phyloP scores from a whole-genome alignment of 805 yeast genomes.

The Metschnikowia colocasiae region DNA sequence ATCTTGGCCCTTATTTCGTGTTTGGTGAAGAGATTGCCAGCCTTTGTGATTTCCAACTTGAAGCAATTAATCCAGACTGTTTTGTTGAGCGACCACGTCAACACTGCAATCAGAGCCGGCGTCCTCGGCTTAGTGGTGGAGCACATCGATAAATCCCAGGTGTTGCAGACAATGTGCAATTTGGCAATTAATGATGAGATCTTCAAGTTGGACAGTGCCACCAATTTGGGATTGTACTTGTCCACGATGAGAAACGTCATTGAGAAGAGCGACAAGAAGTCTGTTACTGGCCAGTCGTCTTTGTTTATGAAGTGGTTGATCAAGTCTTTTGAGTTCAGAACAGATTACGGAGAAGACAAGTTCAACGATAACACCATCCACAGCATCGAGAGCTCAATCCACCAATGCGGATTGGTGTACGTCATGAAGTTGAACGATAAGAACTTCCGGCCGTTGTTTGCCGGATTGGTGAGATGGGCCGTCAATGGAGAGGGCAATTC shows the following conservation, averaged over 20 bases:
- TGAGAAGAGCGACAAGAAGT: constrained; percentile 66
- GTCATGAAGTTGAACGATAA: constrained; percentile 93
- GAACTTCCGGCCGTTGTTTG: constrained; percentile 88
- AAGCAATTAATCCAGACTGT: constrained; percentile 57
- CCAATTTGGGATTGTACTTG: constrained; percentile 62
- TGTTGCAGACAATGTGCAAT: constrained; percentile 57
- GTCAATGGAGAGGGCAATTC: constrained; percentile 72
- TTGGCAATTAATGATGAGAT: constrained; percentile 52
- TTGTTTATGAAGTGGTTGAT: constrained; percentile 66
- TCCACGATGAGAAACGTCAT: constrained; percentile 63
- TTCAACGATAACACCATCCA: constrained; percentile 72
- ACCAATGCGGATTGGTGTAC: constrained; percentile 65
- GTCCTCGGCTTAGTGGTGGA: constrained; percentile 59
- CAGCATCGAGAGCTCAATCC: constrained; percentile 75
- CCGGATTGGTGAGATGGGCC: constrained; percentile 86
- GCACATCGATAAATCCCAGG: constrained; percentile 62
- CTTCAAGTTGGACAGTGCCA: constrained; percentile 32
- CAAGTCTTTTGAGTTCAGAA: constrained; percentile 67
- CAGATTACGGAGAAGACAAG: constrained; percentile 37
- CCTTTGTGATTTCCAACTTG: constrained; percentile 70
- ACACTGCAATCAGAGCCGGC: constrained; percentile 56
- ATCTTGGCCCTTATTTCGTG: constrained; percentile 69
- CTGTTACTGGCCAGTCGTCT: constrained; percentile 68
- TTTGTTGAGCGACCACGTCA: constrained; percentile 55
- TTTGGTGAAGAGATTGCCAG: constrained; percentile 77